phyloP scores from a whole-genome alignment of 768 basidiomycete genomes.

The Auriscalpium microsporum region DNA sequence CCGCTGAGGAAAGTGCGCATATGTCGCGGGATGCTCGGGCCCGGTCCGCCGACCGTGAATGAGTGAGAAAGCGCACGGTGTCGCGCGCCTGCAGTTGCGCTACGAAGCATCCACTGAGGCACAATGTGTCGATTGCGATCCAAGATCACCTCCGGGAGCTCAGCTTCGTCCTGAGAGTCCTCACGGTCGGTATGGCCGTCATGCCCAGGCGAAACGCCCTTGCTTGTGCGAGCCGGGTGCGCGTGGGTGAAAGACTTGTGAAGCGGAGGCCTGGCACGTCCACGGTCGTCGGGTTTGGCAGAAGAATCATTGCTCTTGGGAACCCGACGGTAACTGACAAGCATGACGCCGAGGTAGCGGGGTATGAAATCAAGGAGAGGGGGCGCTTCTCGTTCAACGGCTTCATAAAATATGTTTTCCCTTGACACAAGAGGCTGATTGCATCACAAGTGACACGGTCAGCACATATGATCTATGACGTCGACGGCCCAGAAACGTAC shows the following conservation, averaged over 20 bases:
- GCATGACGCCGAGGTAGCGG: conserved; percentile 97
- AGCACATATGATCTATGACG: conserved; percentile 8
- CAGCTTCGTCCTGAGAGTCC: conserved; percentile 48
- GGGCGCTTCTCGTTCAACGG: conserved; percentile 89
- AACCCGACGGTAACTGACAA: conserved; percentile 89
- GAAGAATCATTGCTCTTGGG: conserved; percentile 16
- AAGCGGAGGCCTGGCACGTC: conserved; percentile 19
- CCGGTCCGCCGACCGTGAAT: conserved; percentile 21
- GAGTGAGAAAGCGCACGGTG: conserved; percentile 38
- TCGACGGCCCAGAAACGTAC: conserved; percentile 37
- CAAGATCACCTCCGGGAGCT: conserved; percentile 90
- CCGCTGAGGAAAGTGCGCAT: conserved; percentile 39
- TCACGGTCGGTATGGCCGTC: conserved; percentile 31
- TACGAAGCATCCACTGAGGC: conserved; percentile 80
- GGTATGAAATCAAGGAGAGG: conserved; percentile 91
- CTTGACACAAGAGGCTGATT: conserved; percentile 87
- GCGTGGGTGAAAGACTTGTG: conserved; percentile 23
- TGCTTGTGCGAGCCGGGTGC: neutral
- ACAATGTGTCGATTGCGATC: conserved; percentile 95
- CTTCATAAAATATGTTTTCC: conserved; percentile 97
- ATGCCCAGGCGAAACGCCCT: conserved; percentile 15
- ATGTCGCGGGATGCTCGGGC: conserved; percentile 28
- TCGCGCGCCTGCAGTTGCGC: conserved; percentile 30
- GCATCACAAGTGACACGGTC: conserved; percentile 13
- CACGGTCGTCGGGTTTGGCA: conserved; percentile 4